Conservation (phyloP, 2,329 filamentous ascomycete genomes). For the Didymella keratinophila region DNA sequence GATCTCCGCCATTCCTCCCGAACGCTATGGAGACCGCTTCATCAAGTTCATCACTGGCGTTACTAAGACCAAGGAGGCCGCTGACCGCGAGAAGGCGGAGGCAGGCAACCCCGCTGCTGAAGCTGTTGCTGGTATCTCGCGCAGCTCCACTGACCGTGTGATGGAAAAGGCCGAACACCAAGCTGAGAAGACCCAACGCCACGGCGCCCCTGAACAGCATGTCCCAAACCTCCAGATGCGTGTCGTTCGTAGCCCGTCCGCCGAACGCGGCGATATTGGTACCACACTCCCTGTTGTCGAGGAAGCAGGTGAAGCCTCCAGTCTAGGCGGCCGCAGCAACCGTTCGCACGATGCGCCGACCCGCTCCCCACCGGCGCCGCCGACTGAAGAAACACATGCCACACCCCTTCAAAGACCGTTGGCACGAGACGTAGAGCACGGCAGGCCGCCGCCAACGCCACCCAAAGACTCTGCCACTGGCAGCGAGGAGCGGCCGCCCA, state of each 20-base stretch:
- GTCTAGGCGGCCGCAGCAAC: slow-evolving; percentile 67
- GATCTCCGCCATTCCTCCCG: slow-evolving; percentile 90
- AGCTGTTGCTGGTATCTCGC: slow-evolving; percentile 50
- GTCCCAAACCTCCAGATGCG: slow-evolving; percentile 69
- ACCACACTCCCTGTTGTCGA: slow-evolving; percentile 83
- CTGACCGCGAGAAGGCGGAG: slow-evolving; percentile 62
- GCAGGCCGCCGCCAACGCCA: slow-evolving; percentile 51
- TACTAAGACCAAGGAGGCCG: slow-evolving; percentile 89
- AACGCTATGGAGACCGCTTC: slow-evolving; percentile 92
- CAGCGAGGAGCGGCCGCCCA: slow-evolving; percentile 42
- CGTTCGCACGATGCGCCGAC: slow-evolving; percentile 31
- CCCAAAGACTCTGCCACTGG: slow-evolving; percentile 49
- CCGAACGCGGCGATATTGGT: slow-evolving; percentile 63
- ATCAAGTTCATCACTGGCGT: slow-evolving; percentile 89
- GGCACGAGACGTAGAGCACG: slow-evolving; percentile 40
- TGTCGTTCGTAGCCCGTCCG: slow-evolving; percentile 65
- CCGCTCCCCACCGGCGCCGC: slow-evolving; percentile 26
- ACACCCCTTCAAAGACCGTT: slow-evolving; percentile 27
- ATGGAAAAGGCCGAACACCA: slow-evolving; percentile 68
- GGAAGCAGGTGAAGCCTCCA: slow-evolving; percentile 81
- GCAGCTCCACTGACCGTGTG: slow-evolving; percentile 59
- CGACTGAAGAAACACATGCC: slow-evolving; percentile 30
- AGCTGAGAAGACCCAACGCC: slow-evolving; percentile 64
- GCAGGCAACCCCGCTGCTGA: slow-evolving; percentile 49
- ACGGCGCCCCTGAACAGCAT: slow-evolving; percentile 60